Percentiles rank a stretch among this genome's conserved stretches.
Evolutionary conservation across 1,284 basidiomycete species (phyloP).

Genomic region (Neolentinus lepideus): DNA sequence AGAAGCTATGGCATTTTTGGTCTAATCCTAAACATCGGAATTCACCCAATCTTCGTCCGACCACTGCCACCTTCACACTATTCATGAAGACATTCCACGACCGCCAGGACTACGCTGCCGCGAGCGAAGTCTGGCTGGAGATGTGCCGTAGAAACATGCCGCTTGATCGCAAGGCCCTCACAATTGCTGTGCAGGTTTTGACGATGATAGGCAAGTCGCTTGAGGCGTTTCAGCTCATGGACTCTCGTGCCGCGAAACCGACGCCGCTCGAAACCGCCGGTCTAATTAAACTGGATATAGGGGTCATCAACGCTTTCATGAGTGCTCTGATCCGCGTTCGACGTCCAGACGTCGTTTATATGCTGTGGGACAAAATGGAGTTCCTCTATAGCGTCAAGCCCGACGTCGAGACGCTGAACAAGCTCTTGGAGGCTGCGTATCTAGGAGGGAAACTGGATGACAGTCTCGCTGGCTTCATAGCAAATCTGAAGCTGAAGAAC

Average conservation of each 20-base stretch:
- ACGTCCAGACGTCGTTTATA: constrained; percentile 53
- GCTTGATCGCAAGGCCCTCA: constrained; percentile 42
- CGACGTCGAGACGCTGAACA: constrained; percentile 44
- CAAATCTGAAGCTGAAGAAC: constrained; percentile 18
- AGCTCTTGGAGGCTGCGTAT: constrained; percentile 54
- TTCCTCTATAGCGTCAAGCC: constrained; percentile 47
- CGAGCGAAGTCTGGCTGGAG: constrained; percentile 38
- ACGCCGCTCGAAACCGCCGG: constrained; percentile 6
- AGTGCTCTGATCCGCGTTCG: constrained; percentile 36
- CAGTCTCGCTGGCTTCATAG: constrained; percentile 35
- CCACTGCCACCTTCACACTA: constrained; percentile 37
- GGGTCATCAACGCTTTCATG: constrained; percentile 50
- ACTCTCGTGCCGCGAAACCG: constrained; percentile 25
- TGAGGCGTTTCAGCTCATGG: constrained; percentile 43
- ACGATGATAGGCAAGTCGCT: constrained; percentile 34
- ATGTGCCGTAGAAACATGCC: constrained; percentile 26
- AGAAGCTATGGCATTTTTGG: neutral
- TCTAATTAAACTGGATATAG: constrained; percentile 16
- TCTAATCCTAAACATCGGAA: constrained; percentile 5
- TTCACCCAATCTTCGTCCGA: constrained; percentile 27
- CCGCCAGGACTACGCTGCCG: constrained; percentile 28
- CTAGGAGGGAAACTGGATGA: constrained; percentile 43
- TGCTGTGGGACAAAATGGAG: constrained; percentile 53
- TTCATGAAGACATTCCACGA: constrained; percentile 46
- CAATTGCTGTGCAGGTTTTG: constrained; percentile 42